phyloP scores from a whole-genome alignment of 1,284 basidiomycete genomes.

The Puccinia horiana region DNA sequence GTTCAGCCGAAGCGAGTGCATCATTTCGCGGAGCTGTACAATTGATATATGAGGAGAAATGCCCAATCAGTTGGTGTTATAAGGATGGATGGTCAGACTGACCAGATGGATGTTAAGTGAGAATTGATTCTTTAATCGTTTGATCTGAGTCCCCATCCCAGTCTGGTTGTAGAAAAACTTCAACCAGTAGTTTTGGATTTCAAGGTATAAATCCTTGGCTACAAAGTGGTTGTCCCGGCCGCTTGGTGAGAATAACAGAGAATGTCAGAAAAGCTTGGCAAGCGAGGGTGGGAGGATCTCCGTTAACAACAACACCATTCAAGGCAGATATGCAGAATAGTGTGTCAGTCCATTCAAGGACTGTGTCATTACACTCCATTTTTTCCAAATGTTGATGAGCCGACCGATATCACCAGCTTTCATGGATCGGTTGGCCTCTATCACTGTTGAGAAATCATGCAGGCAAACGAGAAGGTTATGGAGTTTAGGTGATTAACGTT shows the following conservation, averaged over 20 bases:
- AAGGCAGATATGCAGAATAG: not conserved
- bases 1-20: not conserved
- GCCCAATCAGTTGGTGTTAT: too few species aligned
- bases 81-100: not conserved
- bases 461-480: not conserved
- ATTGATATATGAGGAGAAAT: not conserved
- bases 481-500: not conserved
- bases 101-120: not conserved
- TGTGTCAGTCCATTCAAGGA: not conserved
- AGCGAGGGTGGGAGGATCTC: not conserved
- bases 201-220: slow-evolving; percentile 17
- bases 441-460: not conserved
- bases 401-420: slow-evolving; percentile 12
- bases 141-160: not conserved
- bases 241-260: not conserved
- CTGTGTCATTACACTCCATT: not conserved
- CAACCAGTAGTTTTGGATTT: slow-evolving; percentile 26
- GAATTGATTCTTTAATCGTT: not conserved
- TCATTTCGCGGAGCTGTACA: not conserved
- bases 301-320: not conserved
- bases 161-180: slow-evolving; percentile 15
- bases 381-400: slow-evolving; percentile 3
- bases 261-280: not conserved
- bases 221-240: slow-evolving; percentile 4
- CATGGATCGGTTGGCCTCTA: slow-evolving; percentile 14